A percentile compares a stretch with the other conserved stretches of the same genome.
Conservation (phyloP, 306 rosid genomes). For the Dalbergia cultrata region DNA sequence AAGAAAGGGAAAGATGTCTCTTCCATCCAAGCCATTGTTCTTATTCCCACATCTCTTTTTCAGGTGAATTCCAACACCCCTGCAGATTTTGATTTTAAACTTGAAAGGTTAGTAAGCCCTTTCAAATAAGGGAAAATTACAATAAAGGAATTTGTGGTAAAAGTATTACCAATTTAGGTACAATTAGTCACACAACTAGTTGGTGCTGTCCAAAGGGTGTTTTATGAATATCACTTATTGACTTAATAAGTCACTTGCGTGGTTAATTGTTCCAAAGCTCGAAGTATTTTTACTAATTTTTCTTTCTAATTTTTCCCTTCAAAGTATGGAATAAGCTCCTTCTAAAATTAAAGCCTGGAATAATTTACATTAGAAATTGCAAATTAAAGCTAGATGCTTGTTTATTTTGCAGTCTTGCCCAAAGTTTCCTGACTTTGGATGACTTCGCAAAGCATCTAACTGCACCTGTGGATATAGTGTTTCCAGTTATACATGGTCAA, state of each 20-base stretch:
- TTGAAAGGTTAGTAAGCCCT: conserved; percentile 67
- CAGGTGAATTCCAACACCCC: conserved; percentile 98
- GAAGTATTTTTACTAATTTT: conserved; percentile 4
- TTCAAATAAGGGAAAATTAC: conserved; percentile 23
- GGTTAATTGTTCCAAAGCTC: conserved; percentile 22
- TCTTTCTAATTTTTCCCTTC: conserved; percentile 13
- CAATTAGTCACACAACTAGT: not conserved
- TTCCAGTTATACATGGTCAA: conserved; percentile 94
- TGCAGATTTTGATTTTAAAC: conserved; percentile 95
- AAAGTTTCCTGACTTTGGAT: conserved; percentile 74
- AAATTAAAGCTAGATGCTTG: conserved; percentile 35
- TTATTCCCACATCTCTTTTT: conserved; percentile 36
- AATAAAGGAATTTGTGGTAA: not conserved
- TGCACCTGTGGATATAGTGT: conserved; percentile 81
- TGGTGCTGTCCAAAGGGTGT: not conserved
- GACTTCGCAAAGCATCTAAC: conserved; percentile 87
- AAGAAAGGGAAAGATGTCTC: conserved; percentile 6
- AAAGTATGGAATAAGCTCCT: conserved; percentile 27
- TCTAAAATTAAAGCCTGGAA: not conserved
- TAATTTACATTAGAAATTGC: conserved; percentile 26
- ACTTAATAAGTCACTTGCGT: conserved; percentile 9
- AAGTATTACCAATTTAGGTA: conserved; percentile 3
- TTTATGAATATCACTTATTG: conserved; percentile 14
- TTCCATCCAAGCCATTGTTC: conserved; percentile 14
- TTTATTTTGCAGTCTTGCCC: conserved; percentile 83